Percentiles rank a stretch among this genome's conserved stretches.
Conservation (phyloP, 768 basidiomycete species). For the Kockovaella imperatae region DNA sequence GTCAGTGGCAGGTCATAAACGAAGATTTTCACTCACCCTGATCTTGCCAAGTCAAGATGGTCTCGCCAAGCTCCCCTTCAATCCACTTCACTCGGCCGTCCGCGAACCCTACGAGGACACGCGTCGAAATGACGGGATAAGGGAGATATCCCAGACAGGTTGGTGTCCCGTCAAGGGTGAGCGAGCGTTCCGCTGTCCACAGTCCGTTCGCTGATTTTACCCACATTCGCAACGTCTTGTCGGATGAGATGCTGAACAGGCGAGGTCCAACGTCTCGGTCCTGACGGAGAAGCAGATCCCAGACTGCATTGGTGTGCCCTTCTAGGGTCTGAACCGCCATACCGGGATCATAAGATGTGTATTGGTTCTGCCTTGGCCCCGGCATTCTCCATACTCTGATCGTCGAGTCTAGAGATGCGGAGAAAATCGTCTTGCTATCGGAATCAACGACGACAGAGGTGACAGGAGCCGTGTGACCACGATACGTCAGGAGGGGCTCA, state of each 20-base stretch:
- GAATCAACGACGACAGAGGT: slow-evolving; percentile 62
- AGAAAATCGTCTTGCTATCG: slow-evolving; percentile 67
- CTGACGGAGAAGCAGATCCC: slow-evolving; percentile 76
- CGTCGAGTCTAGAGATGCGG: slow-evolving; percentile 85
- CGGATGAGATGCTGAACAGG: not conserved
- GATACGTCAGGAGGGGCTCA: slow-evolving; percentile 85
- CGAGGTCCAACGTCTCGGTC: not conserved
- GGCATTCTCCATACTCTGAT: slow-evolving; percentile 88
- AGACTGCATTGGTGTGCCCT: slow-evolving; percentile 91
- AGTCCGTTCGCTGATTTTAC: not conserved
- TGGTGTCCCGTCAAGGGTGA: slow-evolving; percentile 50
- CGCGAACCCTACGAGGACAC: slow-evolving; percentile 82
- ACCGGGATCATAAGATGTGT: slow-evolving; percentile 79
- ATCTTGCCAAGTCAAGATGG: not conserved
- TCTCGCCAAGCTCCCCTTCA: slow-evolving; percentile 41
- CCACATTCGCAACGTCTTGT: not conserved
- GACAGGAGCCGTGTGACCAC: slow-evolving; percentile 85
- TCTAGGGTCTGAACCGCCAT: slow-evolving; percentile 70
- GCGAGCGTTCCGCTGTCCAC: slow-evolving; percentile 53
- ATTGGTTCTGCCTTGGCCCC: slow-evolving; percentile 67
- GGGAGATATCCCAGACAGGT: slow-evolving; percentile 81
- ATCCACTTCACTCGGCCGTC: slow-evolving; percentile 75
- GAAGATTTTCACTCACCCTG: not conserved
- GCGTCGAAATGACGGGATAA: too few relatives aligned
- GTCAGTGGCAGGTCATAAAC: not conserved